These are phyloP conservation scores for Russula brevipes DNA, from an alignment of 768 basidiomycete species.

Conservation along the genomic window DNA sequence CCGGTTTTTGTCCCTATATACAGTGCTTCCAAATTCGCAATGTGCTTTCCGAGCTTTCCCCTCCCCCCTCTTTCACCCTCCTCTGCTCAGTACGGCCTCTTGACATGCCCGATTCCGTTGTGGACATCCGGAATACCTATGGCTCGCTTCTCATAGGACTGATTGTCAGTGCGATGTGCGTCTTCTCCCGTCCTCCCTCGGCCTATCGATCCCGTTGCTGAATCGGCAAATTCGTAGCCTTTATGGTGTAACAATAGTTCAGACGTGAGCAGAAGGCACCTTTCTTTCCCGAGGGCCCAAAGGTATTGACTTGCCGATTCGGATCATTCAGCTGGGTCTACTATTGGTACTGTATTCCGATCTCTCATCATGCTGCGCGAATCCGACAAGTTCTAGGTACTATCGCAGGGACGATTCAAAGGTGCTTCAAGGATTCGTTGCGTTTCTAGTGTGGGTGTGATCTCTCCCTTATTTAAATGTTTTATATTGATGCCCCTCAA, in stretches of 20 bases:
- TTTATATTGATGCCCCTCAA: slow-evolving; percentile 13
- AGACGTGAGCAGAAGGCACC: slow-evolving; percentile 1
- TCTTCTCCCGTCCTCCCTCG: background rate
- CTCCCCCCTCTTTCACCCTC: background rate
- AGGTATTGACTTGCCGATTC: background rate
- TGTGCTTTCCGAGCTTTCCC: background rate
- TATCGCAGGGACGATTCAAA: background rate
- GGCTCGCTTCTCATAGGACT: slow-evolving; percentile 6
- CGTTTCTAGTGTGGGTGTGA: background rate
- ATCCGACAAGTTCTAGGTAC: background rate
- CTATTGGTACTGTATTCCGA: background rate
- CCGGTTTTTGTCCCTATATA: too few relatives aligned
- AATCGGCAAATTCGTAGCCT: background rate
- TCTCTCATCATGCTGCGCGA: too few relatives aligned
- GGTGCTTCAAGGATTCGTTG: background rate
- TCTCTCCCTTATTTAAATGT: too few relatives aligned
- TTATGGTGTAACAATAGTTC: slow-evolving; percentile 2
- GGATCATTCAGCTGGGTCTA: slow-evolving; percentile 2
- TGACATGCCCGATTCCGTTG: background rate
- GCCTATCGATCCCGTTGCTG: background rate
- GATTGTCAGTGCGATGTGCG: slow-evolving; percentile 5
- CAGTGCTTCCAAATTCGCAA: too few relatives aligned
- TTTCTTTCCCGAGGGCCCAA: background rate
- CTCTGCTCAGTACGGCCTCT: background rate
- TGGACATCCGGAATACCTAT: background rate